Evolutionary conservation across 805 yeast genomes (phyloP), one percentile per base, ranked within the genome.

Genomic region (Candida alai): DNA sequence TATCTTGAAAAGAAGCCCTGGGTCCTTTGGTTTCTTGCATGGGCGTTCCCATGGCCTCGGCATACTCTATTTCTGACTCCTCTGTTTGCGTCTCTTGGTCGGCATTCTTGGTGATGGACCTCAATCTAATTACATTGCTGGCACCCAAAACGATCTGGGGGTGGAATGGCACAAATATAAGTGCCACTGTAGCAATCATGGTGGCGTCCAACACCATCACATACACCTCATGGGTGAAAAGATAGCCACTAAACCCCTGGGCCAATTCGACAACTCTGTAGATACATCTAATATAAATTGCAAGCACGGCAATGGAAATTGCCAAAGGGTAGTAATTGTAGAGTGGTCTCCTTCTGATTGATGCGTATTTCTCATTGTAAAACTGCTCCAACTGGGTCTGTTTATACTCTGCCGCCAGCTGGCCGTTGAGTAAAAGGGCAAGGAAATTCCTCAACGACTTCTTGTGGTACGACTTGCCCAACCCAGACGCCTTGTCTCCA

Each of bases 251-350:
- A 43, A 55, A 62, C 1, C 69, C 68, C 38, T 61, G 57, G 13
- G 58, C 49, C 38, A 63, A 52, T 43, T 63, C 68, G 13, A 60
- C 65, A 24, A 62, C 65, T 45, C 69, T 49, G 39, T 63, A 63
- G 9, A 60, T 32, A 38, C 61, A 56, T 32, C 58, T 43, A 36
- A 60, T 54, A 42, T 58, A 61, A 28, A 62, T 49, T 19, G 47
- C 45, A 19, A 56, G 6, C 3, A 60, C 61, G 2, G 63, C 58
- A 2, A 44, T 6, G 4, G 64, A 49, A n/a, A 60, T 46, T 1
- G 58, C 67, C 17, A 58, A 37, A 3, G 63, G 62, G 35, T 43
- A 59, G 37, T 44, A 60, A 9, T 48, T 44, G 10, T 48, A 48
- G 33, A 61, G 45, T 12, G 34, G 41, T 19, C 56, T 41, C 2